phyloP scores from a whole-genome alignment of 2,329 filamentous ascomycete species.

The Fusarium chuoi region DNA sequence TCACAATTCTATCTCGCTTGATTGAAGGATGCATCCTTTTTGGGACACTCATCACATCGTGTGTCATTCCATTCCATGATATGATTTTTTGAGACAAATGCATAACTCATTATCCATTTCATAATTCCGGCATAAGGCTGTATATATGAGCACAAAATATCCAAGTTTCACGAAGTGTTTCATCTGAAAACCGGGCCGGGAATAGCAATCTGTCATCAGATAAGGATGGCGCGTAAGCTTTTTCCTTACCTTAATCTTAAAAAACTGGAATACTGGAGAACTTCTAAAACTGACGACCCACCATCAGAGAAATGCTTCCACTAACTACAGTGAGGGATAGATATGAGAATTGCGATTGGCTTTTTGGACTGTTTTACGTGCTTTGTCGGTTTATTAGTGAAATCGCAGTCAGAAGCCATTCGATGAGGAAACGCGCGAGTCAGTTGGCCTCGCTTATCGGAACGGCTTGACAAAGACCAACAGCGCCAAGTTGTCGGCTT shows the following conservation, averaged over 20 bases:
- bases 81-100: too few species aligned
- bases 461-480: neutral
- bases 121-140: fast-evolving
- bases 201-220: neutral
- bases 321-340: neutral
- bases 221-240: neutral
- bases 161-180: neutral
- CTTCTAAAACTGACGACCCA: neutral
- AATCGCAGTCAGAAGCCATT: neutral
- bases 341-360: neutral
- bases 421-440: neutral
- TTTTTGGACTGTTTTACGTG: neutral
- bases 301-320: neutral
- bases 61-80: neutral
- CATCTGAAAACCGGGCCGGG: neutral
- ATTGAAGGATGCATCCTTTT: neutral
- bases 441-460: neutral
- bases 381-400: neutral
- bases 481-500: too few species aligned
- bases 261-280: neutral
- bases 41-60: neutral
- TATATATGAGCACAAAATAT: neutral
- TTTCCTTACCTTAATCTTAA: neutral
- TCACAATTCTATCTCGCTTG: neutral
- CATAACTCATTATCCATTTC: fast-evolving